phyloP scores from a whole-genome alignment of 2,329 filamentous ascomycete species.

The Arthroderma sp. region DNA sequence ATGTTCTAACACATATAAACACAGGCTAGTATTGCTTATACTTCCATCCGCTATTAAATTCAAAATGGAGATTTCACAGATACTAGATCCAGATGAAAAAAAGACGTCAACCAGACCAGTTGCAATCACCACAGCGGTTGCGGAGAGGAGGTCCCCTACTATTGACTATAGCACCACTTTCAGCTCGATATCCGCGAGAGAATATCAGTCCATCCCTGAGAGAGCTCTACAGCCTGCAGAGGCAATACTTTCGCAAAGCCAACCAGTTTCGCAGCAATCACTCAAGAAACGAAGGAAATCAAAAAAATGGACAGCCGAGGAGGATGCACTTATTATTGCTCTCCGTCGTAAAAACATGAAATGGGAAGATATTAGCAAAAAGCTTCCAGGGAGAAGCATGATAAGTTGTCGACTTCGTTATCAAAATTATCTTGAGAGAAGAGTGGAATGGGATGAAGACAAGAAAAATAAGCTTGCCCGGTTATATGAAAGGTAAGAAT shows the following conservation, averaged over 20 bases:
- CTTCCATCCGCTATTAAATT: slow-evolving; percentile 10
- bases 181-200: no score
- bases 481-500: slow-evolving; percentile 85
- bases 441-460: slow-evolving; percentile 93
- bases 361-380: slow-evolving; percentile 95
- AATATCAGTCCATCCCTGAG: no score
- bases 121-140: no score
- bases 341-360: slow-evolving; percentile 87
- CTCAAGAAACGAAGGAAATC: no score
- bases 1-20: no score
- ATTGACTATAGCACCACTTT: no score
- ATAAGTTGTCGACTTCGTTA: slow-evolving; percentile 93
- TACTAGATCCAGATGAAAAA: slow-evolving; percentile 12
- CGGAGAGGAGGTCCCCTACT: no score
- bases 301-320: slow-evolving; percentile 90
- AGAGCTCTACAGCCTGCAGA: no score
- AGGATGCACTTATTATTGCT: slow-evolving; percentile 88
- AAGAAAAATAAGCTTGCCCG: slow-evolving; percentile 92
- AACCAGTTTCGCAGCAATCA: no score
- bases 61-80: slow-evolving; percentile 14
- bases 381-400: slow-evolving; percentile 75
- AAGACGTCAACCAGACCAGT: no score
- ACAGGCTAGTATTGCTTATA: no score
- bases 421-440: slow-evolving; percentile 89
- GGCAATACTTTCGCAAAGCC: no score